These are phyloP conservation scores for Tetracladium setigerum DNA, from an alignment of 495 filamentous ascomycete species.

Conservation along the genomic window DNA sequence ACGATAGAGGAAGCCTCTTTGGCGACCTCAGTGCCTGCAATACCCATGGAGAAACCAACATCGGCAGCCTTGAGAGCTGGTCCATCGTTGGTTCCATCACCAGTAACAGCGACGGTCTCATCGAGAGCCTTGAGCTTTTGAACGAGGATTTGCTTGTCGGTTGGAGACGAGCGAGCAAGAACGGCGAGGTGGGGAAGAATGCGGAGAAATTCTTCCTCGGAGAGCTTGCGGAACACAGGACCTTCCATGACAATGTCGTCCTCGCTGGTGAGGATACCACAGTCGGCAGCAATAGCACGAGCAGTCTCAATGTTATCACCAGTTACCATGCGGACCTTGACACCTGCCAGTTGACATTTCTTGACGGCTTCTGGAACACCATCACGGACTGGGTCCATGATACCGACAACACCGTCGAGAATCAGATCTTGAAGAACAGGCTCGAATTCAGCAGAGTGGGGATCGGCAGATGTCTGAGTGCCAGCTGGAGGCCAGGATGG, in stretches of 20 bases:
- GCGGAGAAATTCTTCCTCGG: slow-evolving; percentile 54
- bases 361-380: slow-evolving; percentile 70
- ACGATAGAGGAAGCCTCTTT: slow-evolving; percentile 94
- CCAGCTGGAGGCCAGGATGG: slow-evolving; percentile 68
- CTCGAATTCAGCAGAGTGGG: slow-evolving; percentile 64
- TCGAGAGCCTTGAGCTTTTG: slow-evolving; percentile 67
- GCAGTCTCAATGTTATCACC: slow-evolving; percentile 77
- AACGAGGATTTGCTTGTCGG: slow-evolving; percentile 50
- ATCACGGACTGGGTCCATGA: slow-evolving; percentile 77
- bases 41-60: slow-evolving; percentile 90
- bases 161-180: slow-evolving; percentile 58
- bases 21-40: slow-evolving; percentile 83
- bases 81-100: slow-evolving; percentile 89
- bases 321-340: slow-evolving; percentile 81
- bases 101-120: slow-evolving; percentile 85
- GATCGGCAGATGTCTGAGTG: slow-evolving; percentile 56
- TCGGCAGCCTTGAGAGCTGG: slow-evolving; percentile 82
- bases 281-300: slow-evolving; percentile 69
- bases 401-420: slow-evolving; percentile 70
- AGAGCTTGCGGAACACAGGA: slow-evolving; percentile 70
- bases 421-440: slow-evolving; percentile 68
- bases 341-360: slow-evolving; percentile 64
- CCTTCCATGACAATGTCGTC: slow-evolving; percentile 72
- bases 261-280: slow-evolving; percentile 59
- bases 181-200: slow-evolving; percentile 73